A percentile compares a stretch with the other conserved stretches of the same genome.
phyloP scores from a whole-genome alignment of 345 rosid species.

The Lepidium aucheri region DNA sequence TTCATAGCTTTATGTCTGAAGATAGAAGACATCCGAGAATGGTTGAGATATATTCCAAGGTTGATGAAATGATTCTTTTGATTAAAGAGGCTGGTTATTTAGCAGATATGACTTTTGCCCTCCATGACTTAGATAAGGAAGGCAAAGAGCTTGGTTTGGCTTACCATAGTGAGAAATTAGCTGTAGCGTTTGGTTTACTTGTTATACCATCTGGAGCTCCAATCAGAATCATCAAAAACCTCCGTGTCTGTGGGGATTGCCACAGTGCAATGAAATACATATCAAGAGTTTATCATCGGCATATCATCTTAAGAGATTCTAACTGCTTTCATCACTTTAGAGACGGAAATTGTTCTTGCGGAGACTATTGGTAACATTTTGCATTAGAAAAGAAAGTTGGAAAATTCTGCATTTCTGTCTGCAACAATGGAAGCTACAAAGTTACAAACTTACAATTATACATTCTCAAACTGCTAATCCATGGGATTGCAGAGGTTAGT shows the following conservation, averaged over 20 bases:
- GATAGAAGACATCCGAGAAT: constrained; percentile 64
- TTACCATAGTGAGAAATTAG: constrained; percentile 91
- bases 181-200: constrained; percentile 75
- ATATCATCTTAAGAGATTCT: constrained; percentile 75
- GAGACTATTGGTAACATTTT: constrained; percentile 70
- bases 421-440: constrained; percentile 15
- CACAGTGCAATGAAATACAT: constrained; percentile 74
- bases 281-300: constrained; percentile 51
- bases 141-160: constrained; percentile 71
- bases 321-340: constrained; percentile 88
- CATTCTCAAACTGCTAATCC: constrained; percentile 14
- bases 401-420: constrained; percentile 18
- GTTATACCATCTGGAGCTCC: constrained; percentile 47
- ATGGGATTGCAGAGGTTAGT: constrained; percentile 12
- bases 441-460: constrained; percentile 16
- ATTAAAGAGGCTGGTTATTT: constrained; percentile 75
- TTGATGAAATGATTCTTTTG: constrained; percentile 51
- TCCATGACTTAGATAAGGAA: constrained; percentile 70
- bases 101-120: constrained; percentile 62
- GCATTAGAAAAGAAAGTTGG: constrained; percentile 9
- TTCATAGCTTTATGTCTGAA: constrained; percentile 67
- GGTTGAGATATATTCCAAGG: constrained; percentile 57
- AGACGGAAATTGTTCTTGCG: constrained; percentile 82
- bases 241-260: constrained; percentile 89
- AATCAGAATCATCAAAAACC: constrained; percentile 78